These are phyloP conservation scores for Gossypioides kirkii DNA, from an alignment of 345 rosid genomes.

Conservation along the genomic window DNA sequence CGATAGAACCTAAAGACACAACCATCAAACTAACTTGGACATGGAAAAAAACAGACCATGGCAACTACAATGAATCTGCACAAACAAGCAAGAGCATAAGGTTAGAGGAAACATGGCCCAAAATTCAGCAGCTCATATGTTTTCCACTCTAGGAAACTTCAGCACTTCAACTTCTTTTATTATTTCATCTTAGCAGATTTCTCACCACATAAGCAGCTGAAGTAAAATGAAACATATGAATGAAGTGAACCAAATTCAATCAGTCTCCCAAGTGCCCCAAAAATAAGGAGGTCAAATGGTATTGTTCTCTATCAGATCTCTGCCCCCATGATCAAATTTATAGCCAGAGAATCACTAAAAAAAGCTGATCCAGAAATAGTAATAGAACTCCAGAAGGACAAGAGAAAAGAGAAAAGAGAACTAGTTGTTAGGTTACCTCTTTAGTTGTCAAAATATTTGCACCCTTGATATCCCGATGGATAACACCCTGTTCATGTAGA, in stretches of 20 bases:
- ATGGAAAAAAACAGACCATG: conserved; percentile 2
- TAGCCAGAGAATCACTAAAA: not conserved
- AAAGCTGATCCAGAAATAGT: not conserved
- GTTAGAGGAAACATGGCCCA: not conserved
- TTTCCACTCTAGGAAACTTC: not conserved
- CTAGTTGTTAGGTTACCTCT: conserved; percentile 46
- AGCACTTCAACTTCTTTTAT: not conserved
- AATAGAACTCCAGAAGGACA: not conserved
- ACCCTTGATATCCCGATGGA: conserved; percentile 99
- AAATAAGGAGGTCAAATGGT: not conserved
- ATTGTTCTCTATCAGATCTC: not conserved
- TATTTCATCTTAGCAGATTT: not conserved
- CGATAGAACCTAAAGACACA: not conserved
- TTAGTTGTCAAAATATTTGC: conserved; percentile 99
- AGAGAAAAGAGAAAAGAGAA: not conserved
- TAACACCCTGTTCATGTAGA: conserved; percentile 98
- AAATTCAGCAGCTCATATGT: not conserved
- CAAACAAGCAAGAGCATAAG: not conserved
- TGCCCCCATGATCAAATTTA: not conserved
- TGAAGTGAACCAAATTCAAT: not conserved
- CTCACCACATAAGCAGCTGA: not conserved
- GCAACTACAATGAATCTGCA: not conserved
- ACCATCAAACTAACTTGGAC: not conserved
- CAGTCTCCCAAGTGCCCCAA: not conserved
- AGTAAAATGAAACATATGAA: conserved; percentile 4